Evolutionary conservation across 1,284 basidiomycete species (phyloP).

Genomic region (Kwoniella shivajii): DNA sequence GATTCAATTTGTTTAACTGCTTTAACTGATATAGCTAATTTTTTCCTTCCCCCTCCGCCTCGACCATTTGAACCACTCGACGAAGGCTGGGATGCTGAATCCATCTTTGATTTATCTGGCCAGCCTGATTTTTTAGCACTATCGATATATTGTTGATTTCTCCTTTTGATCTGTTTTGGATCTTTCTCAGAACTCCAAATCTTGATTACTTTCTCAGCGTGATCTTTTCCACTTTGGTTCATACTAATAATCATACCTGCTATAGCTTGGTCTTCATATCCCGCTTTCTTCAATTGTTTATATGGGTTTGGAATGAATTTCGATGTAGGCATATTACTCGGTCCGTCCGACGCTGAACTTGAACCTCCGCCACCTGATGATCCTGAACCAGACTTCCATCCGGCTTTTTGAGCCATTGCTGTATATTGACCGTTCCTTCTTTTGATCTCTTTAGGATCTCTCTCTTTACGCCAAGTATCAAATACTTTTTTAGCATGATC

Average conservation of each 20-base stretch:
- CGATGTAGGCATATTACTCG: slow-evolving; percentile 6
- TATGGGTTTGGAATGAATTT: slow-evolving; percentile 6
- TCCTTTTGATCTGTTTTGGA: slow-evolving; percentile 7
- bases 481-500: slow-evolving; percentile 11
- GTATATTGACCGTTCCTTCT: slow-evolving; percentile 14
- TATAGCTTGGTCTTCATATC: slow-evolving; percentile 15
- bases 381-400: neutral
- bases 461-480: slow-evolving; percentile 12
- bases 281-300: slow-evolving; percentile 10
- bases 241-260: slow-evolving; percentile 20
- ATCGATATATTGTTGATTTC: slow-evolving; percentile 13
- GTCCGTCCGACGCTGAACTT: neutral
- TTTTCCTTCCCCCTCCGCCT: neutral
- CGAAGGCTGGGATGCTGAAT: too few species aligned
- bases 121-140: slow-evolving; percentile 8
- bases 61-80: neutral
- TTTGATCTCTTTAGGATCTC: slow-evolving; percentile 6
- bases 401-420: slow-evolving; percentile 6
- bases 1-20: slow-evolving; percentile 7
- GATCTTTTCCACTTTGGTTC: slow-evolving; percentile 4
- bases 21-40: slow-evolving; percentile 11
- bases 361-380: neutral
- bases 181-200: slow-evolving; percentile 19
- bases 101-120: slow-evolving; percentile 5
- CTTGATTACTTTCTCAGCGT: slow-evolving; percentile 12